These are phyloP conservation scores for Trichoderma sp. DNA, from an alignment of 2,329 filamentous ascomycete genomes.

Conservation along the genomic window DNA sequence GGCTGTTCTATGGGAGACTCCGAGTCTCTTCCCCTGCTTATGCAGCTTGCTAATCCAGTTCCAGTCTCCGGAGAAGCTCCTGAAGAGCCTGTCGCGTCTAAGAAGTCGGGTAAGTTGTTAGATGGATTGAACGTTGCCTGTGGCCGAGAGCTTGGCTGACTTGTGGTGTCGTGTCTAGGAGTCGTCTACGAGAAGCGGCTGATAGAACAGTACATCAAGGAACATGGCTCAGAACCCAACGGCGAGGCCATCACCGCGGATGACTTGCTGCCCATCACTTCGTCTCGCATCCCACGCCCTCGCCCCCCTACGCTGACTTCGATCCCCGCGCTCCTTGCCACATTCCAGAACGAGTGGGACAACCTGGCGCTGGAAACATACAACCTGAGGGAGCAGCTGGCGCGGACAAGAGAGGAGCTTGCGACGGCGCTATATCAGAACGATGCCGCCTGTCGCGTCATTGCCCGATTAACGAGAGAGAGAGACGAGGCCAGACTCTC, in stretches of 20 bases:
- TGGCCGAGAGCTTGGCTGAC: neutral
- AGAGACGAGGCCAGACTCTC: conserved; percentile 89
- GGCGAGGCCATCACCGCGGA: conserved; percentile 79
- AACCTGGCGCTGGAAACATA: conserved; percentile 87
- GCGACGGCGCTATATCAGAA: conserved; percentile 94
- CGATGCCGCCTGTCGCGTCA: conserved; percentile 93
- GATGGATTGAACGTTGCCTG: neutral
- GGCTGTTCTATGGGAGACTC: too few species aligned
- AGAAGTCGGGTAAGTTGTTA: conserved; percentile 73
- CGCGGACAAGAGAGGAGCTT: conserved; percentile 88
- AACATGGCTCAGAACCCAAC: conserved; percentile 89
- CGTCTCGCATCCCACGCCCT: conserved; percentile 77
- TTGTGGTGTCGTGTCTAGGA: conserved; percentile 49
- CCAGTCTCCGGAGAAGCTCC: conserved; percentile 95
- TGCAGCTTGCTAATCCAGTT: conserved; percentile 21
- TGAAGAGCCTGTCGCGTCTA: conserved; percentile 89
- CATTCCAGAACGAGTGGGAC: conserved; percentile 99
- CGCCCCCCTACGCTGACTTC: conserved; percentile 92
- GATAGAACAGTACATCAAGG: conserved; percentile 90
- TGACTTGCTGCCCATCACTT: conserved; percentile 85
- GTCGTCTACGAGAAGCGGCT: conserved; percentile 92
- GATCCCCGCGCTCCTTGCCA: conserved; percentile 87
- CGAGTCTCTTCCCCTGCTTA: neutral
- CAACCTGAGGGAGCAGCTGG: conserved; percentile 82
- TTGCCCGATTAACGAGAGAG: conserved; percentile 85